Evolutionary conservation across 164 flowering plant genomes (phyloP), one percentile per base, ranked within the genome.

Genomic region (Pachysandra terminalis): DNA sequence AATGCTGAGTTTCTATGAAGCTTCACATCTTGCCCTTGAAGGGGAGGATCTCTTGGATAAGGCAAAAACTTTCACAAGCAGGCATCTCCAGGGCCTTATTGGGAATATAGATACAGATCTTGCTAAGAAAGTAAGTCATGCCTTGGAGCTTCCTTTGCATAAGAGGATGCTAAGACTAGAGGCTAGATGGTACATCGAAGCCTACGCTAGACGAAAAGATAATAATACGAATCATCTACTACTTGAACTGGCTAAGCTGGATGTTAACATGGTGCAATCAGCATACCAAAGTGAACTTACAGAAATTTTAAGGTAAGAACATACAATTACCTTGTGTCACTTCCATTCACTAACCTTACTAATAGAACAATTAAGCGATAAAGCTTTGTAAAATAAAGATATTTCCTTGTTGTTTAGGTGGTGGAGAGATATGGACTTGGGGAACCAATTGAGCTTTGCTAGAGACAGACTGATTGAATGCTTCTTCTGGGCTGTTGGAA

Each of bases 1-100:
- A 62, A 24, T 79, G 65, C 7, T 81, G 61, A 75, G 75, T 48
- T 28, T 79, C 22, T 69, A 73, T 19, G 79, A 82, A 65, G 85
- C 85, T 16, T 68, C 81, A 8, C 27, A 63, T 65, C 56, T 73
- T 14, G 68, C 66, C 21, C 52, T 63, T 6, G 74, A 77, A 59
- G 81, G 73, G 51, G 85, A 82, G 37, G 26, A 48, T 21, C 40
- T 74, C 8, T 23, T 75, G 23, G 75, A 75, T 0, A 65, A 77
- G 45, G 84, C 81, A 2, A 63, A 2, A 10, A 60, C 21, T 13
- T 78, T 78, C 37, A 28, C 82, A 26, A 68, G 13, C 13, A 28
- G 0, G 9, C 65, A 70, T 40, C 79, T 81, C 16, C 51, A 25
- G n/a, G 13, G 41, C n/a, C 23, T 67, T 0, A 10, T 52, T 0